Base-by-base conservation (phyloP, 371 early-diverging fungal species). In the Smittium mucronatum region DNA sequence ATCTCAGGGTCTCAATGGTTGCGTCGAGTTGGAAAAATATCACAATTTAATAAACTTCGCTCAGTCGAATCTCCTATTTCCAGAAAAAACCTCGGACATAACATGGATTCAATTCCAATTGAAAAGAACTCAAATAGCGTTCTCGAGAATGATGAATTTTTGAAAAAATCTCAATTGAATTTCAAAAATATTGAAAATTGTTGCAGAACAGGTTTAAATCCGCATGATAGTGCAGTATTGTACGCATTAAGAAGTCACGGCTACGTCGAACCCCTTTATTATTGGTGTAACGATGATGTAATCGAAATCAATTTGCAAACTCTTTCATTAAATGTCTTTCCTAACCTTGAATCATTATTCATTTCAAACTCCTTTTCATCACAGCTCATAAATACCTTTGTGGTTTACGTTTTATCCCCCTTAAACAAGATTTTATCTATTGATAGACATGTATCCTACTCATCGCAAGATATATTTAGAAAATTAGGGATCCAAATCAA, bases 291-390 rank as follows among this genome's bases (percentile, higher is more conserved):
- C 61, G 81, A 80, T 69, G 78, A 78, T 47, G 34, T 78, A 36
- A 81, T 80, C 35, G 80, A 80, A 34, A 79, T 80, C 63, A 77
- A 79, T 11, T 74, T 80, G 61, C 63, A 76, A 57, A 86, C 82
- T 57, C 73, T 89, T 11, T 83, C 83, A 5, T 74, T 75, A 28
- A 61, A 78, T 28, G 85, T 89, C 25, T 81, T 91, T 28, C 88
- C 90, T 8, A 80, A 81, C 29, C 64, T 89, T 32, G 78, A 86
- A 2, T 76, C 78, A 33, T 66, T 86, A 34, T 72, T 88, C 36
- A 80, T 81, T 17, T 90, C 89, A 57, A 36, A 1, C 5, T 28
- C 2, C 11, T 25, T 28, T 33, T 36, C 25, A 36, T 30, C 16
- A n/a, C 2, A 15, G 29, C 29, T 36, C 17, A 47, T 47, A 1